Percentiles rank a stretch among this genome's conserved stretches.
Evolutionary conservation across 202 grass and related monocot species (phyloP).

Genomic region (Eragrostis tef): DNA sequence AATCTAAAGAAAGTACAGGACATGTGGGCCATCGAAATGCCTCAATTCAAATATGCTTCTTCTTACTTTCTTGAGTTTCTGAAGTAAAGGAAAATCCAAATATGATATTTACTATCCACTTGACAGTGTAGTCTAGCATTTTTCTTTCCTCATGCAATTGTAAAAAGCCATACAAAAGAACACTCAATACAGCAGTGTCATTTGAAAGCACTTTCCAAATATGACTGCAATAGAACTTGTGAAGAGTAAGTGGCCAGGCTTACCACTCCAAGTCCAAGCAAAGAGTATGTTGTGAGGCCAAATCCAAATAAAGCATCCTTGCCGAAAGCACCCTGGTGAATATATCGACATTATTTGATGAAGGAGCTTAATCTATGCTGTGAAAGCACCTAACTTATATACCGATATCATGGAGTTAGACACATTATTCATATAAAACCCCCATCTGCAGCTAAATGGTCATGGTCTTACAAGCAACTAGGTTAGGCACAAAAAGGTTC

Average conservation of each 20-base stretch:
- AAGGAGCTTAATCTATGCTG: background rate
- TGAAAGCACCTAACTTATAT: background rate
- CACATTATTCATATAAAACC: background rate
- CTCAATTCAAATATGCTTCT: background rate
- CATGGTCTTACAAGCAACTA: conserved; percentile 17
- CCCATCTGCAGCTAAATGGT: conserved; percentile 5
- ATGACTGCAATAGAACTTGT: background rate
- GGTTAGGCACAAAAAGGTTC: conserved; percentile 7
- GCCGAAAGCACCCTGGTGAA: conserved; percentile 82
- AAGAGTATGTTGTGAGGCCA: conserved; percentile 87
- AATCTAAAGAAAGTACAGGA: background rate
- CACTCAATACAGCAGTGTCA: background rate
- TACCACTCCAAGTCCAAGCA: conserved; percentile 98
- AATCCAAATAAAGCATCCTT: conserved; percentile 83
- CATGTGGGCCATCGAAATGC: background rate
- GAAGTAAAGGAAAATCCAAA: background rate
- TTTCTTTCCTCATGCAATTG: background rate
- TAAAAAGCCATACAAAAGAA: background rate
- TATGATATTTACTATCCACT: background rate
- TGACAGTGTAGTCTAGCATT: conserved; percentile 17
- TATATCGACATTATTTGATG: conserved; percentile 24
- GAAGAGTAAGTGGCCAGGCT: background rate
- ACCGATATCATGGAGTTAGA: background rate
- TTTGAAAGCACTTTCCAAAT: conserved; percentile 17
- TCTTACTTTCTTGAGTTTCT: background rate